phyloP scores from a whole-genome alignment of 257 asterid genomes.

The Jasminum sambac region DNA sequence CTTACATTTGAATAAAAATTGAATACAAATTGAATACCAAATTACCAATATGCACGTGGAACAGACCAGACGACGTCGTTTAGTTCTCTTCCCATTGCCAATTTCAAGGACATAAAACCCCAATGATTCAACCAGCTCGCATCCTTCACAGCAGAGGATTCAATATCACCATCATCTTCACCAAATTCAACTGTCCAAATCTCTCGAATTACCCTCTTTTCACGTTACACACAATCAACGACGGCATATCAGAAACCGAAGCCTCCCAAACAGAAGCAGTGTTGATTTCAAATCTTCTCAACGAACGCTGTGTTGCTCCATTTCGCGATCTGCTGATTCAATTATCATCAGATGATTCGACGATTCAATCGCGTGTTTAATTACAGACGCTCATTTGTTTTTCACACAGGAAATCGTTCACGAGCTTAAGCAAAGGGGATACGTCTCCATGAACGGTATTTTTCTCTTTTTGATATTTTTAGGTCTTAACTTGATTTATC shows the following conservation, averaged over 20 bases:
- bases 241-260: slow-evolving; percentile 33
- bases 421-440: slow-evolving; percentile 21
- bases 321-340: slow-evolving; percentile 21
- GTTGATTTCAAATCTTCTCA: too few relatives aligned
- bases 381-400: slow-evolving; percentile 29
- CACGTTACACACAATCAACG: slow-evolving; percentile 38
- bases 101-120: slow-evolving; percentile 55
- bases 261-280: too few relatives aligned
- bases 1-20: too few relatives aligned
- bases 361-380: slow-evolving; percentile 23
- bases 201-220: slow-evolving; percentile 36
- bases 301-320: slow-evolving; percentile 9
- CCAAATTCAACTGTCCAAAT: slow-evolving; percentile 37
- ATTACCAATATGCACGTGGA: too few relatives aligned
- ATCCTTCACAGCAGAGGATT: slow-evolving; percentile 50
- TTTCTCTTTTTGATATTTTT: background rate
- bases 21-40: too few relatives aligned
- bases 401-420: slow-evolving; percentile 39
- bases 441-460: slow-evolving; percentile 30
- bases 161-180: slow-evolving; percentile 44
- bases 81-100: slow-evolving; percentile 34
- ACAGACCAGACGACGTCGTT: background rate
- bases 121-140: slow-evolving; percentile 63
- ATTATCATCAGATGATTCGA: slow-evolving; percentile 1
- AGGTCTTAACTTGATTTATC: too few relatives aligned